These are phyloP conservation scores for Phaeolepiota aurea DNA, from an alignment of 768 basidiomycete species.

Conservation along the genomic window DNA sequence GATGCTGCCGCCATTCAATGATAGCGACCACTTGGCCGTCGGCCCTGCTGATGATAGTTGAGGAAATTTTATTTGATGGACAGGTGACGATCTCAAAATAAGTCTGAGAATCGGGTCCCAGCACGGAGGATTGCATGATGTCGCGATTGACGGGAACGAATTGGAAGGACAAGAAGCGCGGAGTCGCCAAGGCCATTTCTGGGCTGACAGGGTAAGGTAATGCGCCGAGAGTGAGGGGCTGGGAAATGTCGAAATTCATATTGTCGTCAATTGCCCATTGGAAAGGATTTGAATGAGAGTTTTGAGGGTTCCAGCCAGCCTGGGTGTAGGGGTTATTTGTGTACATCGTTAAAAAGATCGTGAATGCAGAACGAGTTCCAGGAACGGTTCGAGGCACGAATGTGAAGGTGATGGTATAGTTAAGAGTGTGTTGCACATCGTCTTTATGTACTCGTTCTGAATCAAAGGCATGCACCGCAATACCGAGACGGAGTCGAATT, in stretches of 20 bases:
- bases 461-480: no score
- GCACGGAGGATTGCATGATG: slow-evolving; percentile 34
- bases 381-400: background rate
- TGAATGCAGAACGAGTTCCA: background rate
- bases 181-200: slow-evolving; percentile 8
- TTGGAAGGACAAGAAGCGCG: slow-evolving; percentile 27
- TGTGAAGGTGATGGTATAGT: no score
- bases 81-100: slow-evolving; percentile 32
- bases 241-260: background rate
- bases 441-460: no score
- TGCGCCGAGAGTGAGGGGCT: slow-evolving; percentile 9
- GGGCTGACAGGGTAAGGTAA: slow-evolving; percentile 6
- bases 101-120: slow-evolving; percentile 28
- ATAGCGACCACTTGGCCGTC: slow-evolving; percentile 27
- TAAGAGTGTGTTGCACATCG: no score
- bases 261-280: background rate
- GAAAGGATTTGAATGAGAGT: background rate
- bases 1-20: slow-evolving; percentile 31
- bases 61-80: slow-evolving; percentile 14
- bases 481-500: no score
- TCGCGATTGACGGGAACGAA: slow-evolving; percentile 30
- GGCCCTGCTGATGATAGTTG: slow-evolving; percentile 29
- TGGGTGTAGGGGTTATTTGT: slow-evolving; percentile 3
- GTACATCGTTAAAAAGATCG: background rate
- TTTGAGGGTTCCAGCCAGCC: slow-evolving; percentile 1